phyloP scores from a whole-genome alignment of 2,329 filamentous ascomycete genomes.

The Meredithiella fracta region DNA sequence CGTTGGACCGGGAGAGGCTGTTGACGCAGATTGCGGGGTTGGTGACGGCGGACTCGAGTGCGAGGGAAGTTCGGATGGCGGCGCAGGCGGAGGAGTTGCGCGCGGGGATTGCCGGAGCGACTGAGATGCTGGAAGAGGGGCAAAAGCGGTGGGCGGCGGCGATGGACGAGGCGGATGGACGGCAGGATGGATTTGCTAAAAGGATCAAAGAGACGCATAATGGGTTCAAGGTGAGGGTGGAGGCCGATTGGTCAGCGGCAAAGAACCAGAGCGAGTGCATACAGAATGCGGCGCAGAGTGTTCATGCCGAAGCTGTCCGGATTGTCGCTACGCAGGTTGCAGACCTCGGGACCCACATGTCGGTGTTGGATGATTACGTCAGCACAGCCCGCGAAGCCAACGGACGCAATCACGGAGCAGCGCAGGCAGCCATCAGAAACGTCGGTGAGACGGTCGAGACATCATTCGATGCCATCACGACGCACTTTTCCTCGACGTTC shows the following conservation, averaged over 20 bases:
- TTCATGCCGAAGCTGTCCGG: slow-evolving; percentile 77
- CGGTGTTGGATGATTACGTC: slow-evolving; percentile 80
- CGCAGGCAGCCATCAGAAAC: slow-evolving; percentile 46
- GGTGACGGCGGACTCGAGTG: slow-evolving; percentile 16
- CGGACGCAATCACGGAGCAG: slow-evolving; percentile 54
- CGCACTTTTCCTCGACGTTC: slow-evolving; percentile 53
- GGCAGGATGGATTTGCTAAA: slow-evolving; percentile 51
- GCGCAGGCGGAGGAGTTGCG: slow-evolving; percentile 4
- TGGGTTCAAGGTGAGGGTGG: slow-evolving; percentile 61
- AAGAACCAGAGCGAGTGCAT: slow-evolving; percentile 71
- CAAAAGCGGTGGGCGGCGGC: slow-evolving; percentile 49
- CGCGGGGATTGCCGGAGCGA: slow-evolving; percentile 30
- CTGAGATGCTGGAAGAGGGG: slow-evolving; percentile 46
- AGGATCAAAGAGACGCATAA: slow-evolving; percentile 60
- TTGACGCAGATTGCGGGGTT: slow-evolving; percentile 43
- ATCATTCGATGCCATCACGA: slow-evolving; percentile 53
- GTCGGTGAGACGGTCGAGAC: slow-evolving; percentile 53
- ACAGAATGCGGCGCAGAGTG: slow-evolving; percentile 65
- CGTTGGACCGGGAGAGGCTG: slow-evolving; percentile 44
- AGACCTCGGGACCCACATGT: slow-evolving; percentile 77
- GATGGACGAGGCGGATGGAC: slow-evolving; percentile 59
- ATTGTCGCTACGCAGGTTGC: slow-evolving; percentile 81
- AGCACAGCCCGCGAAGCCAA: slow-evolving; percentile 68
- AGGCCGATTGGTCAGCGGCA: slow-evolving; percentile 73
- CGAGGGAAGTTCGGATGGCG: slow-evolving; percentile 8